These are phyloP conservation scores for Botrytis hyacinthi DNA, from an alignment of 2,329 filamentous ascomycete species.

Conservation along the genomic window DNA sequence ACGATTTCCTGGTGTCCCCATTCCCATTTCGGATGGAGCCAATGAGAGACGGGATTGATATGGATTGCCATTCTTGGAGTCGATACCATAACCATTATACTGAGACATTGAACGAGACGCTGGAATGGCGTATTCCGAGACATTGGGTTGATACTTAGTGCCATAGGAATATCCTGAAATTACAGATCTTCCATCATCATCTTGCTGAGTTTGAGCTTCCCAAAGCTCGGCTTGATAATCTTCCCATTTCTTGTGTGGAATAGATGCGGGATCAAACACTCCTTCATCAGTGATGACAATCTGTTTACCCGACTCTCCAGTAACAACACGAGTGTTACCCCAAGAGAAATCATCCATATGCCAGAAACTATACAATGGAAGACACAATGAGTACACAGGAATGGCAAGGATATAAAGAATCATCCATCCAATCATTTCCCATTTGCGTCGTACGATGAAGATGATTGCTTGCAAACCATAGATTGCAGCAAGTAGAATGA, in stretches of 20 bases:
- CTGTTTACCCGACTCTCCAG: constrained; percentile 89
- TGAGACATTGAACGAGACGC: constrained; percentile 51
- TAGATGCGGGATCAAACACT: constrained; percentile 90
- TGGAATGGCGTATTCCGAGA: constrained; percentile 68
- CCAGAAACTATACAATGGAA: constrained; percentile 97
- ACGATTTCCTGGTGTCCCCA: constrained; percentile 41
- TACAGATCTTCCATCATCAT: constrained; percentile 80
- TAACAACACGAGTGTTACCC: constrained; percentile 98
- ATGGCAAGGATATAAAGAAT: constrained; percentile 89
- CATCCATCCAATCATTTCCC: constrained; percentile 99
- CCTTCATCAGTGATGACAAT: constrained; percentile 93
- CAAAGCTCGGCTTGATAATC: constrained; percentile 98
- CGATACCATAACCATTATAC: constrained; percentile 30
- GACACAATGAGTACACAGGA: constrained; percentile 84
- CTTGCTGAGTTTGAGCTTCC: constrained; percentile 77
- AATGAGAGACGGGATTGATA: constrained; percentile 72
- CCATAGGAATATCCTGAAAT: constrained; percentile 92
- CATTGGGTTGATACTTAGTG: constrained; percentile 69
- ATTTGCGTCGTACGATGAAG: constrained; percentile 93
- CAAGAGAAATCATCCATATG: constrained; percentile 99
- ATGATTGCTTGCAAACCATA: constrained; percentile 97
- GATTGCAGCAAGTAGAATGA: constrained; percentile 89
- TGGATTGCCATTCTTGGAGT: constrained; percentile 36
- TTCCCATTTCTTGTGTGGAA: constrained; percentile 98
- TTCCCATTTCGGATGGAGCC: constrained; percentile 61